Evolutionary conservation across 495 filamentous ascomycete species (phyloP).

Genomic region (Saxispiralis lemnorum): DNA sequence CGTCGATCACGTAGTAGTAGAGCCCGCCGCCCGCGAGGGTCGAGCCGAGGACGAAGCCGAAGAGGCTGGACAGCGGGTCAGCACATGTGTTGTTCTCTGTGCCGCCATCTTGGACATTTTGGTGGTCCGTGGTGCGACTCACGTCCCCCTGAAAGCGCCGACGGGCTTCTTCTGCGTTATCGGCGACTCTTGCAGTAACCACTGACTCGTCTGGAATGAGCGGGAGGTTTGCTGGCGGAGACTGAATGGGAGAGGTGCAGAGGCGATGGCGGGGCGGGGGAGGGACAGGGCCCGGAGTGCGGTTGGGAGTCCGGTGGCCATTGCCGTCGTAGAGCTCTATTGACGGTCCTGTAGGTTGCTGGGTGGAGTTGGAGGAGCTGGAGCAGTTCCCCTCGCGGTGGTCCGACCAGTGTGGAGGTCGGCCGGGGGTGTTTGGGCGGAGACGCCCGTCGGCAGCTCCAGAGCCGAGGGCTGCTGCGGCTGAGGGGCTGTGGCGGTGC

Average conservation of each 20-base stretch:
- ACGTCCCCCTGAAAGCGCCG: constrained; percentile 16
- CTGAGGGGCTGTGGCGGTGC: too few species aligned
- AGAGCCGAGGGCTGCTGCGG: too few species aligned
- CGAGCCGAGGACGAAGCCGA: constrained; percentile 83
- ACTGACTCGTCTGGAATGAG: constrained; percentile 12
- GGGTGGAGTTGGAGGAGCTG: too few species aligned
- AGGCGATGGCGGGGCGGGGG: not conserved
- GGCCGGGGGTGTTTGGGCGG: too few species aligned
- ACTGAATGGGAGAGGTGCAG: not conserved
- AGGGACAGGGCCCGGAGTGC: constrained; percentile 2
- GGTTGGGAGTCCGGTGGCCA: constrained; percentile 9
- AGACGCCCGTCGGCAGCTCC: too few species aligned
- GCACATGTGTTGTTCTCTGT: not conserved
- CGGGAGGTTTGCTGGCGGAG: constrained; percentile 7
- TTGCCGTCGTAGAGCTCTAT: not conserved
- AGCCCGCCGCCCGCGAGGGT: constrained; percentile 60
- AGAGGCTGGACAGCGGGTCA: constrained; percentile 38
- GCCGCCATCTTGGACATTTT: too few species aligned
- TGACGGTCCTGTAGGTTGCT: too few species aligned
- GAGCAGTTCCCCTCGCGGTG: too few species aligned
- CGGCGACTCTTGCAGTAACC: constrained; percentile 3
- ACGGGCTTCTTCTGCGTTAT: constrained; percentile 4
- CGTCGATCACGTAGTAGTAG: constrained; percentile 81
- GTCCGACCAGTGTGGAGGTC: too few species aligned
- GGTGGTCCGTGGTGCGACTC: not conserved